Evolutionary conservation across 2,329 filamentous ascomycete species (phyloP).

Genomic region (Zymoseptoria passerinii): DNA sequence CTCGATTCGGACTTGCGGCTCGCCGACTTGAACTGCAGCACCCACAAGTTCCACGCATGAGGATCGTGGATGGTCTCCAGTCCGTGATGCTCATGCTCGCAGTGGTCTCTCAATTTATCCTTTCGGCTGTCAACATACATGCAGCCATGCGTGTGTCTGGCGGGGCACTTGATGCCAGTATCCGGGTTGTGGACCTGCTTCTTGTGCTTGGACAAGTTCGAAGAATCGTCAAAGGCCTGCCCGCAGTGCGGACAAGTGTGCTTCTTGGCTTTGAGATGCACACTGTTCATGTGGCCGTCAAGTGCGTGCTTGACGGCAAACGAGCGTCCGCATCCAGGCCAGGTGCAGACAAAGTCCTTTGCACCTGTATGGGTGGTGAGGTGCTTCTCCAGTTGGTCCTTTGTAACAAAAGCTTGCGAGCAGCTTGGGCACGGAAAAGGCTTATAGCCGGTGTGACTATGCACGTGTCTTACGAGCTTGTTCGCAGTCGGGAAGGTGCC

Average conservation of each 20-base stretch:
- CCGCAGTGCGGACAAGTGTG: conserved; percentile 27
- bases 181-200: conserved; percentile 21
- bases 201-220: conserved; percentile 29
- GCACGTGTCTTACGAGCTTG: conserved; percentile 58
- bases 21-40: conserved; percentile 18
- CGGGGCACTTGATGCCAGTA: conserved; percentile 19
- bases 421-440: conserved; percentile 45
- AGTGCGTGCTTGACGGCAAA: conserved; percentile 62
- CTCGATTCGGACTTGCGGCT: conserved; percentile 15
- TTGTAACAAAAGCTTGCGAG: conserved; percentile 52
- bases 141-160: conserved; percentile 16
- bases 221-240: conserved; percentile 30
- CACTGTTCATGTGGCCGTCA: conserved; percentile 49
- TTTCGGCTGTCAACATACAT: conserved; percentile 20
- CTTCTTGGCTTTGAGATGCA: conserved; percentile 44
- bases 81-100: conserved; percentile 18
- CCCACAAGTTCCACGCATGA: conserved; percentile 18
- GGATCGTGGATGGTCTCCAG: conserved; percentile 17
- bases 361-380: conserved; percentile 58
- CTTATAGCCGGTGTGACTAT: conserved; percentile 52
- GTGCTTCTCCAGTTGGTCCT: conserved; percentile 61
- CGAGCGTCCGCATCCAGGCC: conserved; percentile 36
- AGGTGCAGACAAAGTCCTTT: conserved; percentile 52
- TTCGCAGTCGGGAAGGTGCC: conserved; percentile 30
- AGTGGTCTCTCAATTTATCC: conserved; percentile 21